Conservation (phyloP, 2,329 filamentous ascomycete species). For the Colletotrichum eremochloae region DNA sequence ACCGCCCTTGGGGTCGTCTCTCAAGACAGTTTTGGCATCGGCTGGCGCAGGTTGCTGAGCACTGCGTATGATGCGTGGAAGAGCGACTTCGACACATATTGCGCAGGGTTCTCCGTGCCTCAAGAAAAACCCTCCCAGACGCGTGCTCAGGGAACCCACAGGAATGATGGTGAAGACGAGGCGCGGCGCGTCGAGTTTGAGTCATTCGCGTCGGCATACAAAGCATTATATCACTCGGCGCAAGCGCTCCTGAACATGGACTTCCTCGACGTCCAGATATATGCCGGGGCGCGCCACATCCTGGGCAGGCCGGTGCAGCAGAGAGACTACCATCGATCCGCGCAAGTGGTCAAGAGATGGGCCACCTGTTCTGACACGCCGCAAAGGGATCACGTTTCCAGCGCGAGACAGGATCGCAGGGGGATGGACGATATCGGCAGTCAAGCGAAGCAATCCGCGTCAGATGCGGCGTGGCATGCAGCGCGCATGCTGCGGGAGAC, state of each 20-base stretch:
- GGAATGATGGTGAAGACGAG: neutral
- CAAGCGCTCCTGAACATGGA: constrained; percentile 69
- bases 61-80: constrained; percentile 71
- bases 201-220: constrained; percentile 62
- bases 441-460: constrained; percentile 47
- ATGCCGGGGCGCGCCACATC: constrained; percentile 70
- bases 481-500: constrained; percentile 65
- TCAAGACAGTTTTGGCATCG: constrained; percentile 38
- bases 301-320: constrained; percentile 66
- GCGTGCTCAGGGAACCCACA: neutral
- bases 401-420: neutral
- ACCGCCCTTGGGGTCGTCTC: constrained; percentile 65
- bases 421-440: neutral
- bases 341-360: constrained; percentile 66
- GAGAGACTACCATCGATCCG: constrained; percentile 63
- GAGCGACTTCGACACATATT: constrained; percentile 68
- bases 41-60: constrained; percentile 65
- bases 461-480: constrained; percentile 66
- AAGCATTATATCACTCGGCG: constrained; percentile 70
- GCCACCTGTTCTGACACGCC: constrained; percentile 45
- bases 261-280: constrained; percentile 73
- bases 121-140: constrained; percentile 38
- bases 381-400: neutral
- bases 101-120: constrained; percentile 50
- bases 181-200: constrained; percentile 55